Percentiles rank a stretch among this genome's conserved stretches.
Conservation (phyloP, 805 yeast species). For the Ogataea pini region DNA sequence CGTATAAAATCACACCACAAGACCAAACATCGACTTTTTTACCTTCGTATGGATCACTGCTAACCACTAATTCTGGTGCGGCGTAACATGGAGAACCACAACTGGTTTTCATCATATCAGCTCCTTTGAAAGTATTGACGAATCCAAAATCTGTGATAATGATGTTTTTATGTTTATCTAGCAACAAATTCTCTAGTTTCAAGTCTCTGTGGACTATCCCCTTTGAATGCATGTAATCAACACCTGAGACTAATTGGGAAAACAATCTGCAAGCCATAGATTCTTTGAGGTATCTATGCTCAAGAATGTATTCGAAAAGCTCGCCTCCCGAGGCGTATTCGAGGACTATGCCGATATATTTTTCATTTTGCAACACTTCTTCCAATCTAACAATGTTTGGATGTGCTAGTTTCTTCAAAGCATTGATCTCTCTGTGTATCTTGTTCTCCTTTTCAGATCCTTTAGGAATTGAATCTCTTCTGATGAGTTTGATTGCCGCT, state of each 20-base stretch:
- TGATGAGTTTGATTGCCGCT: constrained; percentile 90
- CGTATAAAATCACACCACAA: constrained; percentile 90
- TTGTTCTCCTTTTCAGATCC: constrained; percentile 85
- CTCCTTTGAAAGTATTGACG: constrained; percentile 76
- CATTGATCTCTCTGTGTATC: constrained; percentile 90
- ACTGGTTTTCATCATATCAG: constrained; percentile 87
- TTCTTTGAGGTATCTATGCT: constrained; percentile 85
- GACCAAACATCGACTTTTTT: constrained; percentile 97
- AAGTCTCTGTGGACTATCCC: constrained; percentile 80
- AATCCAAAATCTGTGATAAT: constrained; percentile 92
- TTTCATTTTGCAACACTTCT: constrained; percentile 90
- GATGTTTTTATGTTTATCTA: constrained; percentile 85
- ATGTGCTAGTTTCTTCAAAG: constrained; percentile 80
- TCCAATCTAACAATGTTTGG: constrained; percentile 92
- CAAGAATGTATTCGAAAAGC: constrained; percentile 86
- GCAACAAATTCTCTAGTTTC: constrained; percentile 69
- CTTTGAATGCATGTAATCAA: constrained; percentile 80
- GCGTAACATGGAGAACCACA: constrained; percentile 99
- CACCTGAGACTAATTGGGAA: constrained; percentile 93
- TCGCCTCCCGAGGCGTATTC: constrained; percentile 99
- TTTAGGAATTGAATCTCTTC: constrained; percentile 84
- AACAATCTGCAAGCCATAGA: constrained; percentile 81
- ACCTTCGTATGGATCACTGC: constrained; percentile 85
- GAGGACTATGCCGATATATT: constrained; percentile 92
- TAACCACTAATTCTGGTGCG: constrained; percentile 93